phyloP scores from a whole-genome alignment of 192 early-diverging fungal genomes.

The Coemansia sp. region DNA sequence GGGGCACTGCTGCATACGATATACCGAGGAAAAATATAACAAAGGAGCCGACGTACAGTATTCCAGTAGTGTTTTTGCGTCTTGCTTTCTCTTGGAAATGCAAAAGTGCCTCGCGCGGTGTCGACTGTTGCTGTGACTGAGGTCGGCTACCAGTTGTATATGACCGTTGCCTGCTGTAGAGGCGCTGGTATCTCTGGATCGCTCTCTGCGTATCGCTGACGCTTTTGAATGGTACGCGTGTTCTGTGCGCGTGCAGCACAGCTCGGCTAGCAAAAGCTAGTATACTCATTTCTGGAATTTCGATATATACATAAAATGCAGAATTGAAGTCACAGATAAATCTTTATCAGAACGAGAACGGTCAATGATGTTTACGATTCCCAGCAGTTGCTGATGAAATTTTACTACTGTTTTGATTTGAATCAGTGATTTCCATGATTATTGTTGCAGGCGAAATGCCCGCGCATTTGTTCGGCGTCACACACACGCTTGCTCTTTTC shows the following conservation, averaged over 20 bases:
- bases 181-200: background rate
- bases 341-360: too few relatives aligned
- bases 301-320: background rate
- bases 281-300: background rate
- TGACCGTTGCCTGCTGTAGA: background rate
- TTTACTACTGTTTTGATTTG: too few relatives aligned
- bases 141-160: background rate
- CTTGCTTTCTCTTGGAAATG: slow-evolving; percentile 32
- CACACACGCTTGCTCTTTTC: too few relatives aligned
- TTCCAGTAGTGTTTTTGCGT: slow-evolving; percentile 45
- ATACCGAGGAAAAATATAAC: slow-evolving; percentile 83
- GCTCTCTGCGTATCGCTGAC: background rate
- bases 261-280: background rate
- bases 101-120: slow-evolving; percentile 26
- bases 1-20: slow-evolving; percentile 91
- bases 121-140: slow-evolving; percentile 7
- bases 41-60: slow-evolving; percentile 78
- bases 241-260: slow-evolving; percentile 5
- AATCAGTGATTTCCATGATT: too few relatives aligned
- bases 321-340: too few relatives aligned
- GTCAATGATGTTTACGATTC: too few relatives aligned
- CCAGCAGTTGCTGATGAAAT: too few relatives aligned
- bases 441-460: too few relatives aligned
- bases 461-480: too few relatives aligned
- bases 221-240: background rate